Conservation (phyloP, 2,329 filamentous ascomycete species). For the Herpotrichia juniperi region DNA sequence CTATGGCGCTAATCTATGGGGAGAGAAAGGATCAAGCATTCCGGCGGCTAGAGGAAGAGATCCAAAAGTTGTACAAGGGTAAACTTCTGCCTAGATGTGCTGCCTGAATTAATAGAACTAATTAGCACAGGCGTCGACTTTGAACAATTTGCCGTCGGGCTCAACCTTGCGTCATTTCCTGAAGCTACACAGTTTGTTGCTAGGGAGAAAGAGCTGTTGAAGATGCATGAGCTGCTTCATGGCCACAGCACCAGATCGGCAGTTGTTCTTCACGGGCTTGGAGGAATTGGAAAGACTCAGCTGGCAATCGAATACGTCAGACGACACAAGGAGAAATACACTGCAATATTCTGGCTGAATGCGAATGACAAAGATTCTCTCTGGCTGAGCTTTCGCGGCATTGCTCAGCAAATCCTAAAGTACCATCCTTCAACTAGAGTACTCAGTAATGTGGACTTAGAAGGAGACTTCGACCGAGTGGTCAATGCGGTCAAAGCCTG, state of each 20-base stretch:
- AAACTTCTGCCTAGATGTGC: slow-evolving; percentile 11
- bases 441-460: slow-evolving; percentile 25
- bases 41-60: slow-evolving; percentile 17
- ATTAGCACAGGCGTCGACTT: slow-evolving; percentile 18
- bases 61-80: slow-evolving; percentile 22
- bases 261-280: slow-evolving; percentile 48
- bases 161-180: slow-evolving; percentile 14
- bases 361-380: slow-evolving; percentile 45
- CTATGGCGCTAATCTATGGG: slow-evolving; percentile 18
- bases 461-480: slow-evolving; percentile 31
- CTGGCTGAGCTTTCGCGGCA: slow-evolving; percentile 41
- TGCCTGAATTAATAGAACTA: slow-evolving; percentile 11
- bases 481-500: slow-evolving; percentile 45
- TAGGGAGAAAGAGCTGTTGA: slow-evolving; percentile 33
- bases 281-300: slow-evolving; percentile 57
- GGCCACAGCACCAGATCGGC: slow-evolving; percentile 26
- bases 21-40: slow-evolving; percentile 17
- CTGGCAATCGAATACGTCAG: slow-evolving; percentile 47
- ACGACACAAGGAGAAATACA: slow-evolving; percentile 43
- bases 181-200: slow-evolving; percentile 36
- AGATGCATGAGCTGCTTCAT: slow-evolving; percentile 32
- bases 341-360: slow-evolving; percentile 54
- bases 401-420: slow-evolving; percentile 34
- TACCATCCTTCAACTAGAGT: slow-evolving; percentile 27
- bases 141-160: slow-evolving; percentile 16